These are phyloP conservation scores for Gossypium laxum DNA, from an alignment of 441 rosid species.

Conservation along the genomic window DNA sequence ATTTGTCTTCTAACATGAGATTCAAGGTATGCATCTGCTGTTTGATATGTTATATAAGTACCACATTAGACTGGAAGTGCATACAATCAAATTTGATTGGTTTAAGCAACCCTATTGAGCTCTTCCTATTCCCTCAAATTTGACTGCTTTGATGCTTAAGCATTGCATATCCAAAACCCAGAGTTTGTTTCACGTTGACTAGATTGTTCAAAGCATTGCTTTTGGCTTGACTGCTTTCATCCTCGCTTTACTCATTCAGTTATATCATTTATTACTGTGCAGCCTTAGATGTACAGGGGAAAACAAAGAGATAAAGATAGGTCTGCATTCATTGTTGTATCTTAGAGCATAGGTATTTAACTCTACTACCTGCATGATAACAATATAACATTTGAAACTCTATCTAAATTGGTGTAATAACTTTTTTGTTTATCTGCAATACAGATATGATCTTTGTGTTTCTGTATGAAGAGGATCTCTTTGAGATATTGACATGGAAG, in stretches of 20 bases:
- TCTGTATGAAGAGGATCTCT: background rate
- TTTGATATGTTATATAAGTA: background rate
- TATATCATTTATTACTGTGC: too few relatives aligned
- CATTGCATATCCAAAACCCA: background rate
- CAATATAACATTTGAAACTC: background rate
- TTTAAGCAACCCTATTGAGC: conserved; percentile 13
- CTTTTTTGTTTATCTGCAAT: background rate
- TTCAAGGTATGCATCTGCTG: background rate
- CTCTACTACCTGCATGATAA: background rate
- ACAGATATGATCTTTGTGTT: background rate
- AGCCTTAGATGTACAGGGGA: too few relatives aligned
- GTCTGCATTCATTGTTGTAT: too few relatives aligned
- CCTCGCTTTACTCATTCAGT: background rate
- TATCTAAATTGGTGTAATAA: background rate
- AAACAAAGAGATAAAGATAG: too few relatives aligned
- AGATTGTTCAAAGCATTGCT: background rate
- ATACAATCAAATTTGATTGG: background rate
- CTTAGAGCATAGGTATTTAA: too few relatives aligned
- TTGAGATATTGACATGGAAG: background rate
- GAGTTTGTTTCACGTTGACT: background rate
- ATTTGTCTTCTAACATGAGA: background rate
- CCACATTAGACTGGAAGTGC: too few relatives aligned
- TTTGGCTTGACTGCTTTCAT: background rate
- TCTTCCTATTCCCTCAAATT: background rate
- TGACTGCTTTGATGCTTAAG: conserved; percentile 1